Evolutionary conservation across 2,329 filamentous ascomycete genomes (phyloP), one percentile per base, ranked within the genome.

Genomic region (Paramyrothecium roridum): DNA sequence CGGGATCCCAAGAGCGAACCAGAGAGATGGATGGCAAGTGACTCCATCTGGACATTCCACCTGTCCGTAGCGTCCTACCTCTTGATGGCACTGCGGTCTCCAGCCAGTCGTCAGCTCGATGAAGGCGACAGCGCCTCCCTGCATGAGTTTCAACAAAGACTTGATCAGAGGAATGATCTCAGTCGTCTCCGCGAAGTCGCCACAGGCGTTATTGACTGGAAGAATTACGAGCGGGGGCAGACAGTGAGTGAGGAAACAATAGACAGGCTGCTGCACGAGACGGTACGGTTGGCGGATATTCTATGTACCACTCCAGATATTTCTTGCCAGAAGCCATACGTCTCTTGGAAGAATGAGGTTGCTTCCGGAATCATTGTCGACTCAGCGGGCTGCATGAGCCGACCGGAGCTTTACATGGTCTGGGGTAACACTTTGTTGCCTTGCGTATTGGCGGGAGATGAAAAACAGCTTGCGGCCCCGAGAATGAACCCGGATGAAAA

Each of bases 351-450:
- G 48, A 30, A 34, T n/a, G n/a, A 34, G 6, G n/a, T 3, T 1
- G 59, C 63, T 48, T 48, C 52, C 13, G 63, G 52, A 10, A 53
- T 67, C 20, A 57, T 55, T 8, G 40, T 66, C 1, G 63, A 67
- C 22, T 61, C 65, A 33, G 65, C 63, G 3, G 63, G 47, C 12
- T 65, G 59, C 52, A 56, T 64, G 21, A 58, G 57, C 47, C 61
- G 61, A 1, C 54, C 55, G 3, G 65, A 68, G 13, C 54, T 62
- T 1, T 59, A 56, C 33, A 63, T 57, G 13, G 48, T 64, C 56
- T 64, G 63, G 62, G 61, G 62, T 13, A 67, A 67, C 10, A 58
- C 52, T 1, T 30, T 61, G 1, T 23, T 60, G 11, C 65, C 63
- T 6, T 65, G 62, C 53, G 20, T 65, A 12, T 30, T 64, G 1